Evolutionary conservation across 2,329 filamentous ascomycete genomes (phyloP), one percentile per base, ranked within the genome.

Genomic region (Penicillium sp.): DNA sequence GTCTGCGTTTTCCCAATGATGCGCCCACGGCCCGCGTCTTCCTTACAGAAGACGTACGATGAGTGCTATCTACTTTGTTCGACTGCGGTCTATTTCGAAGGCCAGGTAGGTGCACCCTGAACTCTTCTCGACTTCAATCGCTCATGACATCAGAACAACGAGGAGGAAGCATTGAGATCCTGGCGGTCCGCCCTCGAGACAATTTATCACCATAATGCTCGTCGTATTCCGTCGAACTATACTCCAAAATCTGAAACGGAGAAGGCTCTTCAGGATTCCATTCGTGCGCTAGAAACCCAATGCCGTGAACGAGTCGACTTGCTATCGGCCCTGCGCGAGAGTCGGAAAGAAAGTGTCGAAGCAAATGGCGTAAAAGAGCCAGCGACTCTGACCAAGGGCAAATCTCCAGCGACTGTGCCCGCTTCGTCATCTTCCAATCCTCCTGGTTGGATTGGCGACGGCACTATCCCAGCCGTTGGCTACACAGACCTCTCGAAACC

Each of bases 31-130:
- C 79, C 81, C 59, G 82, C 87, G 70, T 86, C 89, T 75, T 86
- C 87, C 59, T 86, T 97, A 74, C 93, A 97, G 78, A 97, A 96
- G 83, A 96, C 92, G 52, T 97, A 97, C 77, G 93, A 97, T 78
- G 92, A 97, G 75, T 92, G 90, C 75, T 97, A 96, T 77, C 78
- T 97, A 66, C 92, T 89, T 70, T 97, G 92, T 76, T 97, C 92
- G 13, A 97, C 92, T 1, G 93, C 93, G 34, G 90, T 96, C 49
- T 97, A 96, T 77, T 97, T 96, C 74, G 94, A 99, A 78, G 86
- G 88, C 71, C 89, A 95, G 85, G 92, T 95, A 77, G 26, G 72
- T 70, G 19, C 21, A 16, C 33, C 51, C 44, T 53, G 42, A 8
- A 18, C 18, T 13, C 29, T 51, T 51, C 37, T 55, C 45, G 36